Conservation (phyloP, 1,139 yeast species). For the Geotrichum europaeum region DNA sequence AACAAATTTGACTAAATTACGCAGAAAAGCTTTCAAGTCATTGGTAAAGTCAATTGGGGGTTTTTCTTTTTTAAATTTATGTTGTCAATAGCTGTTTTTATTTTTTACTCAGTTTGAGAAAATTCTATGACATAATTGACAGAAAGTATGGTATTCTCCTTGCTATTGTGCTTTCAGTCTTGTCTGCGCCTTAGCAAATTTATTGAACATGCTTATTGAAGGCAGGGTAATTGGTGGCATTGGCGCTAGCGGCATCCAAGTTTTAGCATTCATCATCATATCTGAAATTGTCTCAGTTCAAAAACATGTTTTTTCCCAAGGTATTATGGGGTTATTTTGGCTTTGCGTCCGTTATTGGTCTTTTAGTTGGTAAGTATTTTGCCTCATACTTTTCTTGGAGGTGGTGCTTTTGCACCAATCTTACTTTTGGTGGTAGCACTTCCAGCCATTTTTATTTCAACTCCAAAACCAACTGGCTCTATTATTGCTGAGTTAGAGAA, state of each 20-base stretch:
- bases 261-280: conserved; percentile 52
- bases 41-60: conserved; percentile 56
- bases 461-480: conserved; percentile 46
- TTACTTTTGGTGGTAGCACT: conserved; percentile 63
- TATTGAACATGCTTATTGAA: conserved; percentile 58
- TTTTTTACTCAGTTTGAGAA: conserved; percentile 56
- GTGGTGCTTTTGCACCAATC: conserved; percentile 70
- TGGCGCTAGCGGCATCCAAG: conserved; percentile 70
- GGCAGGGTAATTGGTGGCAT: conserved; percentile 67
- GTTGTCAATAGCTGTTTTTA: conserved; percentile 56
- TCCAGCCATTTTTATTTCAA: conserved; percentile 46
- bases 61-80: conserved; percentile 55
- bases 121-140: conserved; percentile 55
- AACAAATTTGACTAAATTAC: conserved; percentile 52
- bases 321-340: conserved; percentile 48
- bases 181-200: conserved; percentile 50
- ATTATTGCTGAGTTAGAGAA: conserved; percentile 39
- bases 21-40: conserved; percentile 48
- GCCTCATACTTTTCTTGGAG: conserved; percentile 61
- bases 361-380: conserved; percentile 63
- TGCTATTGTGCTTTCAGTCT: conserved; percentile 52
- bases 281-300: conserved; percentile 57
- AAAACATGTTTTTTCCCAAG: conserved; percentile 49
- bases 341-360: conserved; percentile 56
- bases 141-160: conserved; percentile 47